Conservation (phyloP, 176 grass and related monocot species). For the Rhynchospora tenuis region DNA sequence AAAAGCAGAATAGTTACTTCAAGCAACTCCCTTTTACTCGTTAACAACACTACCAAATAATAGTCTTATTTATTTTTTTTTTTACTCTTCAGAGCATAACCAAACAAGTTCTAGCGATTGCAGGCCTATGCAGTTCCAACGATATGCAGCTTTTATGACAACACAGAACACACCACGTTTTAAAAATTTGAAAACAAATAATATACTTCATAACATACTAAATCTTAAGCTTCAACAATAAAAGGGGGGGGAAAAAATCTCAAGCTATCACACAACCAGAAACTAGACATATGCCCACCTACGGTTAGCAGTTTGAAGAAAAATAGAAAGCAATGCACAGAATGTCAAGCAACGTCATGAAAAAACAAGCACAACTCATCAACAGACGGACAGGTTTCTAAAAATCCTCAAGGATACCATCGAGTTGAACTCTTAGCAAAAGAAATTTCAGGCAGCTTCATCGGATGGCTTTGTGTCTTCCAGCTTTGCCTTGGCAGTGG, state of each 20-base stretch:
- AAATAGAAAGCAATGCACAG: neutral
- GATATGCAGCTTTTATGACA: neutral
- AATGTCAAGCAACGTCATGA: slow-evolving; percentile 9
- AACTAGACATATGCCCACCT: neutral
- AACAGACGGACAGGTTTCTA: neutral
- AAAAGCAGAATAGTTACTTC: too few species aligned
- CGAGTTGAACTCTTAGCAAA: neutral
- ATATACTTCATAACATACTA: slow-evolving; percentile 4
- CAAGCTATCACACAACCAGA: slow-evolving; percentile 9
- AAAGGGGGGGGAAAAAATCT: neutral
- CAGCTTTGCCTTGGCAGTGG: slow-evolving; percentile 31
- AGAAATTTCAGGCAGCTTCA: slow-evolving; percentile 38
- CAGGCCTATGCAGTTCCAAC: neutral
- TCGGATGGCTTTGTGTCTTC: slow-evolving; percentile 47
- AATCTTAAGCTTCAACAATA: slow-evolving; percentile 17
- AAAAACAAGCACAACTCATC: neutral
- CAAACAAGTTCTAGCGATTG: neutral
- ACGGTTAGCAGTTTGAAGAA: slow-evolving; percentile 8
- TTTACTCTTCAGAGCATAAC: neutral
- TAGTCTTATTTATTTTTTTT: neutral
- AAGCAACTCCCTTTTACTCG: too few species aligned
- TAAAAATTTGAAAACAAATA: neutral
- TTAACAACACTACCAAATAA: too few species aligned
- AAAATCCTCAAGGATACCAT: neutral
- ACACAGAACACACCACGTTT: neutral